A percentile compares a stretch with the other conserved stretches of the same genome.
Evolutionary conservation across 257 asterid species (phyloP).

Genomic region (Cordia subcordata): DNA sequence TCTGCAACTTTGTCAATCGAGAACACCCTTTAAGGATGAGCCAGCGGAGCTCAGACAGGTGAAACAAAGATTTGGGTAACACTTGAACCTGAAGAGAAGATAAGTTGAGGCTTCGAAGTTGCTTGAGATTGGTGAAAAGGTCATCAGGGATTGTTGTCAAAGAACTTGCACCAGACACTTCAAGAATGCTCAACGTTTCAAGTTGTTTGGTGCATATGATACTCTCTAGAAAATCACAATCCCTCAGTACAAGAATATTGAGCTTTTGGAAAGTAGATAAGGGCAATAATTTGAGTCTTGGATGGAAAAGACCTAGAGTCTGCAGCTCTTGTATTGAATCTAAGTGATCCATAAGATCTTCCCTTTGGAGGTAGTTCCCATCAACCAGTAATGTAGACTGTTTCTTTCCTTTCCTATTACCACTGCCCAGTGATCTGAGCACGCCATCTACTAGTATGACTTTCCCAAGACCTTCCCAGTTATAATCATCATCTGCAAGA

Average conservation of each 20-base stretch:
- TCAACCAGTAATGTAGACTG: neutral
- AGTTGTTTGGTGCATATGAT: conserved; percentile 3
- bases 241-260: conserved; percentile 13
- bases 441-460: conserved; percentile 2
- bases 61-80: neutral
- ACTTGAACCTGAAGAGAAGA: neutral
- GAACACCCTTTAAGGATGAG: conserved; percentile 3
- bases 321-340: conserved; percentile 1
- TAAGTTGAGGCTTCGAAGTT: conserved; percentile 10
- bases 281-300: conserved; percentile 1
- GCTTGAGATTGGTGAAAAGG: too few species aligned
- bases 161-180: conserved; percentile 12
- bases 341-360: neutral
- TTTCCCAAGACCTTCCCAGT: conserved; percentile 12
- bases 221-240: conserved; percentile 9
- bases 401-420: conserved; percentile 1
- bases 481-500: neutral
- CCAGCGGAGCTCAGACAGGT: conserved; percentile 8
- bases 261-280: conserved; percentile 3
- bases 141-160: neutral
- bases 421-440: conserved; percentile 1
- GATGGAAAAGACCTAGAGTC: conserved; percentile 8
- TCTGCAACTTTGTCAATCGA: conserved; percentile 1
- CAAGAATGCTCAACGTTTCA: conserved; percentile 8
- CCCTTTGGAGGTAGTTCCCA: conserved; percentile 12